Conservation (phyloP, 1,139 yeast species). For the Pneumocystis carinii region DNA sequence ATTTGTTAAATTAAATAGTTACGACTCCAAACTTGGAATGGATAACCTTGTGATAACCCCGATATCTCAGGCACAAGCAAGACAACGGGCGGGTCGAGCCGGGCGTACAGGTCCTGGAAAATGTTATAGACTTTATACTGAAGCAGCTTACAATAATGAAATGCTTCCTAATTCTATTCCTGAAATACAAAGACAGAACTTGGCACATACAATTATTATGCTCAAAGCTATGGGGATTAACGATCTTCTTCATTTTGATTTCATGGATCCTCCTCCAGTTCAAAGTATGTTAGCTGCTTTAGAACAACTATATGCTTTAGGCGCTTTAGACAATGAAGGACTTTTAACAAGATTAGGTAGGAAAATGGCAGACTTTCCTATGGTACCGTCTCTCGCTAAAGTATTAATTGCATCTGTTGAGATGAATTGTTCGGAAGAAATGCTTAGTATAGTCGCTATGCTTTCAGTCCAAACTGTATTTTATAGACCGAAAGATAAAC, state of each 20-base stretch:
- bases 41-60: conserved; percentile 74
- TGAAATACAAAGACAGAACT: conserved; percentile 70
- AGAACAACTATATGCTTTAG: conserved; percentile 66
- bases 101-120: conserved; percentile 96
- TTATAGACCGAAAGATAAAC: conserved; percentile 69
- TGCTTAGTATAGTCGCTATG: conserved; percentile 80
- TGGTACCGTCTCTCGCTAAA: conserved; percentile 84
- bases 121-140: conserved; percentile 77
- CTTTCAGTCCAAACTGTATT: conserved; percentile 74
- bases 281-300: conserved; percentile 63
- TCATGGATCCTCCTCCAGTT: conserved; percentile 88
- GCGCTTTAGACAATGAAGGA: conserved; percentile 74
- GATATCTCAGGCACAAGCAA: conserved; percentile 87
- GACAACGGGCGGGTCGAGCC: conserved; percentile 93
- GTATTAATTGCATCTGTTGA: conserved; percentile 63
- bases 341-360: conserved; percentile 58
- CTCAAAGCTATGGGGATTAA: conserved; percentile 65
- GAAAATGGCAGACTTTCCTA: conserved; percentile 84
- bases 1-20: conserved; percentile 74
- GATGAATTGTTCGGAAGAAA: conserved; percentile 65
- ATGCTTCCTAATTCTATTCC: conserved; percentile 70
- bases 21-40: conserved; percentile 74
- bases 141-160: conserved; percentile 70
- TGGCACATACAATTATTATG: conserved; percentile 58
- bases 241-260: conserved; percentile 64